These are phyloP conservation scores for Venturia oleaginea DNA, from an alignment of 2,329 filamentous ascomycete species.

Conservation along the genomic window DNA sequence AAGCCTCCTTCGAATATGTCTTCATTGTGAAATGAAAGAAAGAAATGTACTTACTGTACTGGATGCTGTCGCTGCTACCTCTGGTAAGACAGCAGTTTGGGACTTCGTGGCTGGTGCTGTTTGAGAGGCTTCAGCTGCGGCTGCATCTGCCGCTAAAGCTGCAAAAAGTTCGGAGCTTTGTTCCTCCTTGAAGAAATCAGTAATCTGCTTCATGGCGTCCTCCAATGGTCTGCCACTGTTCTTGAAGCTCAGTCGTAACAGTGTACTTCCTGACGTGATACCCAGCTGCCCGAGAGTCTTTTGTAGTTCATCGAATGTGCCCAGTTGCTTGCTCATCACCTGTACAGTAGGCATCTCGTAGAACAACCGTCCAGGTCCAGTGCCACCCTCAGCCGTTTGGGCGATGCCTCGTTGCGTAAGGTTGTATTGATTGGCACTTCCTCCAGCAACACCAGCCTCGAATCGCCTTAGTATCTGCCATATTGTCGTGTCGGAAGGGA, in stretches of 20 bases:
- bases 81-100: slow-evolving; percentile 2
- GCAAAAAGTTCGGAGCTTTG: slow-evolving; percentile 15
- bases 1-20: neutral
- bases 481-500: slow-evolving; percentile 77
- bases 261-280: slow-evolving; percentile 71
- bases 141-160: slow-evolving; percentile 15
- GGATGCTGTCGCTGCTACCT: slow-evolving; percentile 1
- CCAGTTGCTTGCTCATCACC: slow-evolving; percentile 71
- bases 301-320: slow-evolving; percentile 71
- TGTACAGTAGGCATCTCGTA: slow-evolving; percentile 83
- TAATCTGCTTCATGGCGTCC: slow-evolving; percentile 76
- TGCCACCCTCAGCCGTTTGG: slow-evolving; percentile 42
- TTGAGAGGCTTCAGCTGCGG: neutral
- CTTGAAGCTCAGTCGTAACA: slow-evolving; percentile 70
- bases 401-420: slow-evolving; percentile 78
- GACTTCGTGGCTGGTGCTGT: neutral
- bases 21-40: neutral
- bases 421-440: slow-evolving; percentile 49
- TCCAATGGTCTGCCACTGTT: slow-evolving; percentile 69
- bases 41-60: neutral
- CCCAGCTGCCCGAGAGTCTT: slow-evolving; percentile 83
- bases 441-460: slow-evolving; percentile 62
- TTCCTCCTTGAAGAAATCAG: slow-evolving; percentile 56
- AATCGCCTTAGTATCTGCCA: slow-evolving; percentile 89
- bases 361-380: slow-evolving; percentile 63